Evolutionary conservation across 2,329 filamentous ascomycete species (phyloP).

Genomic region (Stemphylium lycopersici): DNA sequence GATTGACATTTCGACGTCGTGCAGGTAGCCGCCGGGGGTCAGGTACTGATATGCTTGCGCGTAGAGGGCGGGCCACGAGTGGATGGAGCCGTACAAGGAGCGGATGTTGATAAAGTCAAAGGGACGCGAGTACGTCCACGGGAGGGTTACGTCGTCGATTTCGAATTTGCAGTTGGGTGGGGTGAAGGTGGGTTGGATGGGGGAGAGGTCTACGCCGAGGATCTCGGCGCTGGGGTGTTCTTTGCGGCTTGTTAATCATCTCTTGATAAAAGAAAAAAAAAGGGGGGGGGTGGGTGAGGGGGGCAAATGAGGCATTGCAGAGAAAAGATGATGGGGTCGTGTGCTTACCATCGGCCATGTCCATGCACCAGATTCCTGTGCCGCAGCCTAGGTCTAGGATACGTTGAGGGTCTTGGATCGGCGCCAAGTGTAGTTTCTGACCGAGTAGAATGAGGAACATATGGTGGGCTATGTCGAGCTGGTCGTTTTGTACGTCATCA

Average conservation of each 20-base stretch:
- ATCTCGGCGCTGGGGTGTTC: constrained; percentile 46
- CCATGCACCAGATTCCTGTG: constrained; percentile 40
- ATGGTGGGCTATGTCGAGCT: constrained; percentile 38
- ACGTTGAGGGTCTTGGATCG: constrained; percentile 24
- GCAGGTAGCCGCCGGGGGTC: constrained; percentile 49
- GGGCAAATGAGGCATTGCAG: too few relatives aligned
- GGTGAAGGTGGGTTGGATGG: constrained; percentile 55
- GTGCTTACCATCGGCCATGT: constrained; percentile 29
- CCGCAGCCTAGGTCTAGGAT: constrained; percentile 37
- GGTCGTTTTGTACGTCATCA: constrained; percentile 37
- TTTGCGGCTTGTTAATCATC: neutral
- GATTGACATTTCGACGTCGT: constrained; percentile 51
- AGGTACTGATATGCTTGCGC: constrained; percentile 32
- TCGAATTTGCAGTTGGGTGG: constrained; percentile 55
- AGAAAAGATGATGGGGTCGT: too few relatives aligned
- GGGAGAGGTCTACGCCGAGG: constrained; percentile 54
- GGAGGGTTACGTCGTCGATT: constrained; percentile 51
- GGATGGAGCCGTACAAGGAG: constrained; percentile 51
- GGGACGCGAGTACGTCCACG: constrained; percentile 45
- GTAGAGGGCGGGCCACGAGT: constrained; percentile 51
- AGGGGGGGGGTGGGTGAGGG: too few relatives aligned
- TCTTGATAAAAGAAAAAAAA: neutral
- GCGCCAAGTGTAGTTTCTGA: constrained; percentile 33
- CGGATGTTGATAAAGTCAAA: constrained; percentile 54
- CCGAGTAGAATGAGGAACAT: constrained; percentile 32